Conservation (phyloP, 108 stramenopile species). For the Poteriospumella lacustris region DNA sequence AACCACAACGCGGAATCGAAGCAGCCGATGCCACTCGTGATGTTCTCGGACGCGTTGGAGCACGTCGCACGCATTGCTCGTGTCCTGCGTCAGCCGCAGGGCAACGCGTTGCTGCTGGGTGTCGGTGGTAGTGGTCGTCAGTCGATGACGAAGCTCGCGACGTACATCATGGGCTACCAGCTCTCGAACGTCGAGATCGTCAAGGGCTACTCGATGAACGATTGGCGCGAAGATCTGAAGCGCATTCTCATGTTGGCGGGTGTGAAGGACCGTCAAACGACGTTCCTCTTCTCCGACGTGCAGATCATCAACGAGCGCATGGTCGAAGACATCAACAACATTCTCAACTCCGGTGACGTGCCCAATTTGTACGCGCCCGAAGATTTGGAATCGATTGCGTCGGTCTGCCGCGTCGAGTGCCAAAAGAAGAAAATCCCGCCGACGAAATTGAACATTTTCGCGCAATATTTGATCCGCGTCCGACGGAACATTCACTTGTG, state of each 20-base stretch:
- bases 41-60: slow-evolving; percentile 65
- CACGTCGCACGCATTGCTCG: slow-evolving; percentile 59
- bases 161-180: slow-evolving; percentile 57
- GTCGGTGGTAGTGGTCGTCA: slow-evolving; percentile 63
- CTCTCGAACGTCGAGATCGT: slow-evolving; percentile 55
- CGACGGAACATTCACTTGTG: slow-evolving; percentile 59
- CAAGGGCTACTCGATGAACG: slow-evolving; percentile 59
- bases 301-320: slow-evolving; percentile 61
- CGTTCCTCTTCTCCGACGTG: slow-evolving; percentile 60
- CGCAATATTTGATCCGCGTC: slow-evolving; percentile 57
- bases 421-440: slow-evolving; percentile 52
- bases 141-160: slow-evolving; percentile 59
- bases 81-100: slow-evolving; percentile 62
- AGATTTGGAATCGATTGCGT: slow-evolving; percentile 55
- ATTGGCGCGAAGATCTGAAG: slow-evolving; percentile 61
- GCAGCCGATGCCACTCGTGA: slow-evolving; percentile 59
- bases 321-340: slow-evolving; percentile 66
- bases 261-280: slow-evolving; percentile 54
- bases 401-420: slow-evolving; percentile 51
- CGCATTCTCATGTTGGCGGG: slow-evolving; percentile 53
- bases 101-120: slow-evolving; percentile 60
- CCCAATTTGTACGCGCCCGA: slow-evolving; percentile 59
- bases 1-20: slow-evolving; percentile 65
- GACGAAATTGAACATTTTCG: slow-evolving; percentile 62
- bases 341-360: slow-evolving; percentile 59